phyloP scores from a whole-genome alignment of 228 moss, liverwort and hornwort genomes.

The Sphagnum fallax region DNA sequence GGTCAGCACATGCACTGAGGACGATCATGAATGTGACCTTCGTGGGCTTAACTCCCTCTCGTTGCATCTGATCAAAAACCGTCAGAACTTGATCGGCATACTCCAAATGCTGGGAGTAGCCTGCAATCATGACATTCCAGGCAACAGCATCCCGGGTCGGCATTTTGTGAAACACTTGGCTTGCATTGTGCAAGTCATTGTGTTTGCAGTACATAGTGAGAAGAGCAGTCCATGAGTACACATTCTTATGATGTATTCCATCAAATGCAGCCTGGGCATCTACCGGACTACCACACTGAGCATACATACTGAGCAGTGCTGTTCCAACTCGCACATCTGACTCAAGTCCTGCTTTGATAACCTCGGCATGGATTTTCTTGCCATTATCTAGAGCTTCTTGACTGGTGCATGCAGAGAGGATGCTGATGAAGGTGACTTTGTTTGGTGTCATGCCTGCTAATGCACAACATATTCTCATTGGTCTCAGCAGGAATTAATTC shows the following conservation, averaged over 20 bases:
- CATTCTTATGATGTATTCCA: too few species aligned
- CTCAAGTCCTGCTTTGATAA: neutral
- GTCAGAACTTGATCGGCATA: neutral
- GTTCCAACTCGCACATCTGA: constrained; percentile 1
- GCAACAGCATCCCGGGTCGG: neutral
- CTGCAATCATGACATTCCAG: neutral
- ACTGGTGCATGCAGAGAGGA: constrained; percentile 1
- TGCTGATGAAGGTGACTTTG: neutral
- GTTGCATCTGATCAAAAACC: neutral
- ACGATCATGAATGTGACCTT: neutral
- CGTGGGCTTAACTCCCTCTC: neutral
- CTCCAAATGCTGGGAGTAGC: too few species aligned
- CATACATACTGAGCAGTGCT: constrained; percentile 2
- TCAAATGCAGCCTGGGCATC: too few species aligned
- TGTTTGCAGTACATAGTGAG: constrained; percentile 1
- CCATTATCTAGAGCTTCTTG: neutral
- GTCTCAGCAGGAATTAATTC: neutral
- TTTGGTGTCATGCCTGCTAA: neutral
- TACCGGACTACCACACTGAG: neutral
- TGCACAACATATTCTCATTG: neutral
- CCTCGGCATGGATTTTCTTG: neutral
- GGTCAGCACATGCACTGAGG: neutral
- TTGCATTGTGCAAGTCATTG: neutral
- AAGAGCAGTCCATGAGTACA: neutral
- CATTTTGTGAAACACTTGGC: neutral